Base-by-base conservation (phyloP, 2,329 filamentous ascomycete species). In the Ascochyta pisi region DNA sequence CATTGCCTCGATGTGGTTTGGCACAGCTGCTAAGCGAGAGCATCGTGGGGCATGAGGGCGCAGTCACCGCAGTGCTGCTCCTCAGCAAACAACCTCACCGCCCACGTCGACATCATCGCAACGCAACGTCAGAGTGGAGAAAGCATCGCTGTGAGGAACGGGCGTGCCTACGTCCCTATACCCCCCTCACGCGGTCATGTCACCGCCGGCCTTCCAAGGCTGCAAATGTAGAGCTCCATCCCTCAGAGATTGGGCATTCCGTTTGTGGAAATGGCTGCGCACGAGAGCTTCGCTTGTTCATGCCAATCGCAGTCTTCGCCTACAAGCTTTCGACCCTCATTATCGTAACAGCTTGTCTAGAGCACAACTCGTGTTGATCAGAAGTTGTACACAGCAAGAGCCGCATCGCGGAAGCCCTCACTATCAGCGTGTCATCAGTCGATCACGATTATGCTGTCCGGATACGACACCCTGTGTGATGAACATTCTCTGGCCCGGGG, bases 61-160 rank as follows among this genome's bases (percentile, higher is more conserved):
- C 63, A 64, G 63, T 62, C 54, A 49, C 44, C 22, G 54, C 50
- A 55, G 46, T 29, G 15, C 34, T 34, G 33, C 34, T 48, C 34
- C 41, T 56, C 46, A 54, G 48, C 53, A 31, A 45, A 40, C 48
- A 41, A 57, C 56, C 51, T 64, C 64, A 70, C 68, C 63, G 66
- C 64, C 53, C 49, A 13, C 38, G 49, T 31, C 39, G 26, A 44
- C 27, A 26, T 43, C 41, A 10, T 57, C 31, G 33, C 40, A 37
- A 29, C 12, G 38, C 31, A 44, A 52, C 48, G 34, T 57, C 44
- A 52, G 39, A 45, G 15, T n/a, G 2, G 8, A 52, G 29, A 31
- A 6, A 7, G 38, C 9, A 16, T 41, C n/a, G 29, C 33, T 6
- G 42, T 26, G 23, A 19, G n/a, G 26, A 40, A 8, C 10, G 34